phyloP scores from a whole-genome alignment of 176 grass and related monocot genomes.

The Phyllostachys edulis region DNA sequence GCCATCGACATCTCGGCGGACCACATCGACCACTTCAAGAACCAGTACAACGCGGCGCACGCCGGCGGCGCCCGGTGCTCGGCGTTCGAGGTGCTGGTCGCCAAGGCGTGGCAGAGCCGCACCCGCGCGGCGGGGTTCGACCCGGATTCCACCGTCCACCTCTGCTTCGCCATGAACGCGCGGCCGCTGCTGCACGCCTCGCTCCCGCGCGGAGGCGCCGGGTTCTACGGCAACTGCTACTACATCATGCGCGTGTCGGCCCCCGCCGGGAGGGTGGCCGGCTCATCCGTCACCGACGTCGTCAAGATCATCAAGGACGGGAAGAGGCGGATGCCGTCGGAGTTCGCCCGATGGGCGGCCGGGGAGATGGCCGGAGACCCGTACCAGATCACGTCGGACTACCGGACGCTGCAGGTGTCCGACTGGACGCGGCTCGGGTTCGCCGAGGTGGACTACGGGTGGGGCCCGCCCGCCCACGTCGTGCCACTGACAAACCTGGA shows the following conservation, averaged over 20 bases:
- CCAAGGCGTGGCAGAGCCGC: slow-evolving; percentile 77
- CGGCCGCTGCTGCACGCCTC: slow-evolving; percentile 50
- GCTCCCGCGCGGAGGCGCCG: slow-evolving; percentile 28
- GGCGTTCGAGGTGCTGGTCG: slow-evolving; percentile 81
- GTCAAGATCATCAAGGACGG: slow-evolving; percentile 75
- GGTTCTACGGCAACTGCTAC: slow-evolving; percentile 91
- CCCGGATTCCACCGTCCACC: slow-evolving; percentile 45
- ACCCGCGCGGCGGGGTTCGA: slow-evolving; percentile 59
- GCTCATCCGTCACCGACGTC: slow-evolving; percentile 47
- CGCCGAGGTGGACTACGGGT: slow-evolving; percentile 89
- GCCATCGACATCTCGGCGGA: slow-evolving; percentile 76
- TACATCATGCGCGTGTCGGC: slow-evolving; percentile 85
- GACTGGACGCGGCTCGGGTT: slow-evolving; percentile 89
- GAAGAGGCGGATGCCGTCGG: slow-evolving; percentile 59
- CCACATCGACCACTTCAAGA: slow-evolving; percentile 73
- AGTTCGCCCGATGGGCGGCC: slow-evolving; percentile 59
- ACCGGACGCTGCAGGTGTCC: slow-evolving; percentile 70
- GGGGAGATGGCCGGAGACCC: slow-evolving; percentile 54
- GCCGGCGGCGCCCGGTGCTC: slow-evolving; percentile 44
- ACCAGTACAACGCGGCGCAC: slow-evolving; percentile 41
- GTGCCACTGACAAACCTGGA: slow-evolving; percentile 88
- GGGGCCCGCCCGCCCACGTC: slow-evolving; percentile 76
- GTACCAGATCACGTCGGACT: slow-evolving; percentile 84
- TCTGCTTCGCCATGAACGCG: slow-evolving; percentile 84
- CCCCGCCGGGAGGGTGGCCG: slow-evolving; percentile 35